Evolutionary conservation across 2,329 filamentous ascomycete genomes (phyloP).

Genomic region (Cladosporium sphaerospermum): DNA sequence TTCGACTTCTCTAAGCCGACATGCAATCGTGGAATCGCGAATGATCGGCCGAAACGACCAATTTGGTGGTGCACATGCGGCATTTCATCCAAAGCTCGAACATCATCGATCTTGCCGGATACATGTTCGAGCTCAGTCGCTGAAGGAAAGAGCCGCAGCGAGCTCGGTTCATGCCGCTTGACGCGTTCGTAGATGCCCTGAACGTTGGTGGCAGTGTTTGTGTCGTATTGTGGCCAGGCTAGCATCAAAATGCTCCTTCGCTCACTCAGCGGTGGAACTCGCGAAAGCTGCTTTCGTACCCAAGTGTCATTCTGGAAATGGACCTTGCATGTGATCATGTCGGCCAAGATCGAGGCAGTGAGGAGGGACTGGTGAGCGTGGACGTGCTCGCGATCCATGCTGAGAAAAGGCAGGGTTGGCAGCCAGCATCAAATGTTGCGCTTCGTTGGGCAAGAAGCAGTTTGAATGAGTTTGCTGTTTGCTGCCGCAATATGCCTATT

Average conservation of each 20-base stretch:
- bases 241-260: neutral
- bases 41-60: conserved; percentile 1
- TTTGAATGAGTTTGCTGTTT: neutral
- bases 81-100: neutral
- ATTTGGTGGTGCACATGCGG: neutral
- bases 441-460: neutral
- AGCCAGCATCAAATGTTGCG: neutral
- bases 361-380: neutral
- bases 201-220: neutral
- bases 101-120: neutral
- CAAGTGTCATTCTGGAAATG: neutral
- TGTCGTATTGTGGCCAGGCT: neutral
- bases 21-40: neutral
- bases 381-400: neutral
- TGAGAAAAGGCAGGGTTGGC: neutral
- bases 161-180: neutral
- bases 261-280: neutral
- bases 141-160: neutral
- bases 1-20: neutral
- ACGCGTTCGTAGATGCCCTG: neutral
- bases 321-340: neutral
- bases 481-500: neutral
- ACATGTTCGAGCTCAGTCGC: neutral
- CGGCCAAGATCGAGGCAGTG: neutral
- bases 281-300: neutral